Evolutionary conservation across 2,329 filamentous ascomycete genomes (phyloP), one percentile per base, ranked within the genome.

Genomic region (Penicillium sp.): DNA sequence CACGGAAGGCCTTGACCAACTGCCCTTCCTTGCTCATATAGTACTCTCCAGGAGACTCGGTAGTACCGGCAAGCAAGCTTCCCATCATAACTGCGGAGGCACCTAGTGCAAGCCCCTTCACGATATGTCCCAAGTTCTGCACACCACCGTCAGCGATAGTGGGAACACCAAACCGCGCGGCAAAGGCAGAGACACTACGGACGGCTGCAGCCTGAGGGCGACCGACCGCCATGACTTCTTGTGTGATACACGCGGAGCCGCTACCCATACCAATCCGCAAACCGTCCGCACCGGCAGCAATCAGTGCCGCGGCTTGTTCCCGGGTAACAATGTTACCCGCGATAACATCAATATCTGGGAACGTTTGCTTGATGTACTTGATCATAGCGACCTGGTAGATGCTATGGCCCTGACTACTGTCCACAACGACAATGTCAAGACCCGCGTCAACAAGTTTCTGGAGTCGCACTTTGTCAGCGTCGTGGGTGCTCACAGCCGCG

Each of bases 11-110:
- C 84, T 99, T 99, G 77, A 99, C 93, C 52, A 99, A 87, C 83
- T 97, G 94, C 63, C 94, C 94, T 78, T 97, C 93, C 58, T 90
- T 88, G 71, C 90, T 96, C 66, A 99, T 90, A 71, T 96, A 97
- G 65, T 95, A 97, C 64, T 93, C 92, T 62, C 94, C 95, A 35
- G 94, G 94, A 35, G 93, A 97, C 79, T 99, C 94, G 37, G 93
- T 97, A 61, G 94, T 97, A 73, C 94, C 94, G 47, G 94, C 94
- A 63, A 99, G 85, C 50, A 99, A 86, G 79, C 94, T 94, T 70
- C 94, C 94, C 94, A 99, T 99, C 94, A 99, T 99, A 74, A 99
- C 89, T 37, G 92, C 95, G 37, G 90, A 91, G 57, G 94, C 94
- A 66, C 94, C 94, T 61, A 99, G 86, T 43, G 94, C 88, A 64